These are phyloP conservation scores for Apiospora pterosperma DNA, from an alignment of 2,329 filamentous ascomycete species.

Conservation along the genomic window DNA sequence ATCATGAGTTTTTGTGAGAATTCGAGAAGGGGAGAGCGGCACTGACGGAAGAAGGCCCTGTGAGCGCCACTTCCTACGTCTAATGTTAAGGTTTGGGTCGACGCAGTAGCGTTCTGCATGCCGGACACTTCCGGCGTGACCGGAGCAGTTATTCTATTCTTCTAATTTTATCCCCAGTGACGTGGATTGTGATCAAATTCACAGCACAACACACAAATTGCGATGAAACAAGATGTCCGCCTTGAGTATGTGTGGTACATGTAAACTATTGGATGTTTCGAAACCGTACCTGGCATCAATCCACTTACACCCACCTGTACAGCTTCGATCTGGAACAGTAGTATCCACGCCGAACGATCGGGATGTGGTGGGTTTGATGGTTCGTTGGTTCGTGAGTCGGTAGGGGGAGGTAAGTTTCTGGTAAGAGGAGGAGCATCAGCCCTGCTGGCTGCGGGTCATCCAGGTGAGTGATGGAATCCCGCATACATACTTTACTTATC, in stretches of 20 bases:
- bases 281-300: not conserved
- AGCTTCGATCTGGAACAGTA: not conserved
- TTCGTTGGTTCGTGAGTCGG: slow-evolving; percentile 1
- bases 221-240: too few relatives aligned
- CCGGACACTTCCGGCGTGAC: not conserved
- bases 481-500: not conserved
- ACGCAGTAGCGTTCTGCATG: not conserved
- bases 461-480: not conserved
- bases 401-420: too few relatives aligned
- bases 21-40: not conserved
- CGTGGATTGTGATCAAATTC: not conserved
- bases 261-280: not conserved
- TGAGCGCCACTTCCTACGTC: not conserved
- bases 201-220: not conserved
- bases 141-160: not conserved
- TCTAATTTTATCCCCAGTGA: not conserved
- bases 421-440: not conserved
- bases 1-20: not conserved
- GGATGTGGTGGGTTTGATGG: not conserved
- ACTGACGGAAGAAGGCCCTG: not conserved
- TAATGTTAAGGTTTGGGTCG: not conserved
- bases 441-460: not conserved
- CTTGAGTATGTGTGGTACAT: not conserved
- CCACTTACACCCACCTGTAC: not conserved
- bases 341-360: not conserved